Evolutionary conservation across 1,284 basidiomycete species (phyloP), one percentile per base, ranked within the genome.

Genomic region (Schizophyllum amplum): DNA sequence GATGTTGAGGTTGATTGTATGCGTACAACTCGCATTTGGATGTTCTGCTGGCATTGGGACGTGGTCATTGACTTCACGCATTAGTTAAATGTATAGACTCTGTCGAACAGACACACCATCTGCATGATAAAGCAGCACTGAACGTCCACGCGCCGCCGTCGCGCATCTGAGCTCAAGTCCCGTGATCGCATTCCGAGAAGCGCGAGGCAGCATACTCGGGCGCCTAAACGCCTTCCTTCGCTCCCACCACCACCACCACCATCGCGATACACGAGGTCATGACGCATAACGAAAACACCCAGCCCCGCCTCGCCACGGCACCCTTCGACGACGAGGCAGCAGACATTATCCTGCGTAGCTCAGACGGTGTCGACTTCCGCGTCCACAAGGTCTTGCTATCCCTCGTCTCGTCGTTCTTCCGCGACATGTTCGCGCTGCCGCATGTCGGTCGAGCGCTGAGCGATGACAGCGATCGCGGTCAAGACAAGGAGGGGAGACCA

Each of bases 291-390:
- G 33, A 42, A 17, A 42, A 42, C 11, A 42, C 7, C 33, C 33
- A 9, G 11, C 13, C 33, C 2, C 33, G 33, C 7, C 33, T 9
- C 7, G 33, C 33, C 3, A 42, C 2, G 33, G 33, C 33, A 17
- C 56, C 56, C 1, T 57, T 57, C 47, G 47, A 55, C 22, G 17
- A 26, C 15, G 55, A 57, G 20, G 51, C 55, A 25, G 21, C 60
- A 11, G 60, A 61, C 24, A 13, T 59, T 1, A 53, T 61, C 25
- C 21, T 61, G 11, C 51, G 57, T 2, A 55, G 57, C 48, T 55
- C 55, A 1, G 58, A 61, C n/a, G 15, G 33, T n/a, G 58, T 61
- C 53, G 57, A 57, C 22, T 61, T 61, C 52, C 49, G 55, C 26
- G 49, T 53, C 1, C 60, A 61, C 54, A 57, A 57, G 27, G 47